Evolutionary conservation across 345 rosid genomes (phyloP), one percentile per base, ranked within the genome.

Genomic region (Camelina hispida): DNA sequence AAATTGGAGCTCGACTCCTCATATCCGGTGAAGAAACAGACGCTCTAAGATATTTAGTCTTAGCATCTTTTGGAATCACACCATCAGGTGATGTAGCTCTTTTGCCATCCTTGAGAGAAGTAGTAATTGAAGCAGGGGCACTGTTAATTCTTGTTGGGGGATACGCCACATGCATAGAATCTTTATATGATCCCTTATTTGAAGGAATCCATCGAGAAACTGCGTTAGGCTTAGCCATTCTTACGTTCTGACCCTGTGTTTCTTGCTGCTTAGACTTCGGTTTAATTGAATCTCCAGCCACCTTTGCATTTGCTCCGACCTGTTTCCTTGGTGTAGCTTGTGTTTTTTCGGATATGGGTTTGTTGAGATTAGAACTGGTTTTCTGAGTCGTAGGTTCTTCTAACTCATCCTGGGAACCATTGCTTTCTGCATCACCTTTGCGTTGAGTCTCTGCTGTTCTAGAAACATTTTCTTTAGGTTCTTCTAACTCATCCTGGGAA

Each of bases 181-280:
- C 87, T 50, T 82, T 75, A 63, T 83, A 87, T 44, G 94, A 87
- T 60, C 91, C 98, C 80, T 87, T 95, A 83, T 91, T 89, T 17
- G 96, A 72, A 30, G 98, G 94, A 72, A 93, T 84, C 99, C 98
- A 93, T 69, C 92, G 85, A 63, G 93, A 89, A 20, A 83, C 82
- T 30, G 84, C 70, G 74, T 78, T 89, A 69, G 98, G 91, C 87
- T 86, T 93, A 63, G 93, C 93, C 77, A 78, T 82, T 75, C 90
- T 93, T 68, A 78, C 86, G 58, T 82, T 79, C 67, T 81, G 70
- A 64, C 76, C 83, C 51, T 81, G 87, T 68, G 81, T 65, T 81
- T 89, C 97, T 80, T 72, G 87, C 62, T 83, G 87, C 72, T 86
- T 88, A 67, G 81, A 73, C 86, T 89, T 92, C 12, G 81, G 87